Conservation (phyloP, 1,284 basidiomycete genomes). For the Pterulicium gracile region DNA sequence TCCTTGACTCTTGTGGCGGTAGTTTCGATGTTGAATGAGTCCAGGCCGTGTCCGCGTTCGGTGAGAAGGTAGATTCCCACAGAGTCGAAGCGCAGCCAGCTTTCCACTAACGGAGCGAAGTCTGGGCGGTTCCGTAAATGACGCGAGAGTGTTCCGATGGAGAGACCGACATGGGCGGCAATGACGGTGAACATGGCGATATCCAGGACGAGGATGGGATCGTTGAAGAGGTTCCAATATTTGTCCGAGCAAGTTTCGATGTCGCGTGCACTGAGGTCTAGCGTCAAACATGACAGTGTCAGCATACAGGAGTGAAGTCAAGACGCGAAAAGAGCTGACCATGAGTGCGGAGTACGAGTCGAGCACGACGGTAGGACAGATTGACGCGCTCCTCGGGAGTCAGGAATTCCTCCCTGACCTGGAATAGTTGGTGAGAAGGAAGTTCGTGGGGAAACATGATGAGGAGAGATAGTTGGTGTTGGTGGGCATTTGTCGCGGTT, state of each 20-base stretch:
- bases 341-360: constrained; percentile 34
- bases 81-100: constrained; percentile 35
- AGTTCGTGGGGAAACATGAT: constrained; percentile 26
- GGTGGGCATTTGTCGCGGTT: not conserved
- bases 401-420: constrained; percentile 28
- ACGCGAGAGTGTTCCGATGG: constrained; percentile 37
- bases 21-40: constrained; percentile 47
- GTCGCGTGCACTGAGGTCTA: constrained; percentile 31
- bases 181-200: constrained; percentile 38
- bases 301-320: constrained; percentile 7
- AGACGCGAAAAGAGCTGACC: constrained; percentile 19
- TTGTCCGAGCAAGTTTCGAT: constrained; percentile 32
- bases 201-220: constrained; percentile 36
- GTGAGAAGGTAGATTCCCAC: constrained; percentile 41
- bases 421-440: constrained; percentile 33
- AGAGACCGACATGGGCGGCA: constrained; percentile 35
- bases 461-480: constrained; percentile 7
- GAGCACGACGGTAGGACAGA: constrained; percentile 36
- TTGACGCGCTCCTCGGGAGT: constrained; percentile 32
- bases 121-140: constrained; percentile 36
- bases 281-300: not conserved
- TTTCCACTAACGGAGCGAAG: constrained; percentile 30
- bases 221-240: constrained; percentile 39
- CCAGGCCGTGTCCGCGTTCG: constrained; percentile 48
- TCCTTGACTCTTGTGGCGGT: constrained; percentile 39